These are phyloP conservation scores for Eucommia ulmoides DNA, from an alignment of 257 asterid species.

Conservation along the genomic window DNA sequence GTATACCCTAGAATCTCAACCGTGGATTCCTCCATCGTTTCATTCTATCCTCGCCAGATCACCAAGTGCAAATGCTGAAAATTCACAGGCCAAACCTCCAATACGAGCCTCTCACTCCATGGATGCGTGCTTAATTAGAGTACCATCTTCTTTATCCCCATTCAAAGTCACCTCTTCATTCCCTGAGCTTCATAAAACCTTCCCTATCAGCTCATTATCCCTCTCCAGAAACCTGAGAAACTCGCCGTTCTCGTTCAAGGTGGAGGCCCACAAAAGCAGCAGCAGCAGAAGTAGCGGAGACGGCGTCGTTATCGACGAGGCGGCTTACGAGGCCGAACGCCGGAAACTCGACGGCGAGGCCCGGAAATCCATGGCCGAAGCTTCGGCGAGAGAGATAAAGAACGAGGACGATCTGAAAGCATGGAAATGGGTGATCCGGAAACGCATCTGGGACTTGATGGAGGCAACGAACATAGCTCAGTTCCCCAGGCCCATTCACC, in stretches of 20 bases:
- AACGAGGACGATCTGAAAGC: constrained; percentile 59
- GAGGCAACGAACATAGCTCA: constrained; percentile 78
- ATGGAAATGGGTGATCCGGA: constrained; percentile 80
- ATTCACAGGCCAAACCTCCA: no score
- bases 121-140: no score
- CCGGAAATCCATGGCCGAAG: constrained; percentile 53
- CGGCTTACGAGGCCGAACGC: constrained; percentile 79
- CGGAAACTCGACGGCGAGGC: constrained; percentile 69
- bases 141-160: no score
- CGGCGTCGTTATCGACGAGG: constrained; percentile 34
- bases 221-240: constrained; percentile 3
- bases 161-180: no score
- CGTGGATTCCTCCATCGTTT: no score
- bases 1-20: no score
- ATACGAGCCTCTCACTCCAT: no score
- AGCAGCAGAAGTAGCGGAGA: constrained; percentile 16
- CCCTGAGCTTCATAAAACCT: no score
- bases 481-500: constrained; percentile 92
- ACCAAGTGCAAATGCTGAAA: no score
- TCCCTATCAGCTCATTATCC: no score
- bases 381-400: constrained; percentile 26
- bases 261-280: constrained; percentile 4
- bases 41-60: no score
- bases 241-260: constrained; percentile 8
- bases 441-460: constrained; percentile 82